Evolutionary conservation across 176 grass and related monocot species (phyloP).

Genomic region (Echinochloa phyllopogon): DNA sequence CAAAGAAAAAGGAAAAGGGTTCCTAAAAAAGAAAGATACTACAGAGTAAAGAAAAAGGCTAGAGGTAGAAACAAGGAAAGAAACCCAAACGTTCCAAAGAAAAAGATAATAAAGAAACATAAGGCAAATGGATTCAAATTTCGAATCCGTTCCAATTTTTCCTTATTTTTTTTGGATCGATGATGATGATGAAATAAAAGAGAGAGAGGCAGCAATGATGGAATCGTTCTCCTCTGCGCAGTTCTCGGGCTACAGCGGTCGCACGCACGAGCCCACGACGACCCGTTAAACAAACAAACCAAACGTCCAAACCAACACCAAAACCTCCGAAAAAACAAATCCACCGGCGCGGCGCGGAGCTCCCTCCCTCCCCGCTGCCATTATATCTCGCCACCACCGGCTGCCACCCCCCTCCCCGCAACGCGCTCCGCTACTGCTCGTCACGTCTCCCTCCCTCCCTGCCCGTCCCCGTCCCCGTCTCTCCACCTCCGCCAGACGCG

Average conservation of each 20-base stretch:
- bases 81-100: background rate
- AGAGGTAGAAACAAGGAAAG: background rate
- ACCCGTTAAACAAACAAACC: conserved; percentile 45
- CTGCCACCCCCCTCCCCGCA: background rate
- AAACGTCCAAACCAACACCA: conserved; percentile 15
- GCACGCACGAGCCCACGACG: conserved; percentile 39
- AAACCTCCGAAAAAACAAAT: conserved; percentile 51
- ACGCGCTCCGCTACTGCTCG: conserved; percentile 31
- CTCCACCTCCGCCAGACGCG: background rate
- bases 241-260: conserved; percentile 15
- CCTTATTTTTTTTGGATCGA: background rate
- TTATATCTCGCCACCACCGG: background rate
- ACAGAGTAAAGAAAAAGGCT: background rate
- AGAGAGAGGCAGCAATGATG: background rate
- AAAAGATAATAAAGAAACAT: background rate
- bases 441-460: conserved; percentile 24
- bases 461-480: background rate
- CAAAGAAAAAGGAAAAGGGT: too few species aligned
- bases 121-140: conserved; percentile 8
- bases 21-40: too few species aligned
- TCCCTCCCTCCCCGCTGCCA: background rate
- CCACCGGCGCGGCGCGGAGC: conserved; percentile 31
- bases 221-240: background rate
- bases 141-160: background rate
- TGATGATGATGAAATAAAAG: background rate